Percentiles rank a stretch among this genome's conserved stretches.
phyloP scores from a whole-genome alignment of 495 filamentous ascomycete species.

The Clohesyomyces aquaticus region DNA sequence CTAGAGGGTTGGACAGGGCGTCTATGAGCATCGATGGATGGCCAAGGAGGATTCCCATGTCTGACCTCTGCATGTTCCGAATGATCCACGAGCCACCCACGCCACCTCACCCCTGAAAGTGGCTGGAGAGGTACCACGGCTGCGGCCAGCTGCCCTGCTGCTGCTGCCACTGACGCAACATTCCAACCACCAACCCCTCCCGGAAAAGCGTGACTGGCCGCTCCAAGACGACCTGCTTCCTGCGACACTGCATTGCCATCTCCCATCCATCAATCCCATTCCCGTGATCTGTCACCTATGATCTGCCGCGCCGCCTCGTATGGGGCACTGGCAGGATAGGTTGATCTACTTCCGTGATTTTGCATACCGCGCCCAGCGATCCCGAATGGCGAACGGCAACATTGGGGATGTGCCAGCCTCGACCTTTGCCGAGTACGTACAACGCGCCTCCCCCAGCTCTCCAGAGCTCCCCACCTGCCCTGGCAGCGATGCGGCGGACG shows the following conservation, averaged over 20 bases:
- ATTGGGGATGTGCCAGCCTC: conserved; percentile 49
- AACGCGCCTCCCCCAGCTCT: too few species aligned
- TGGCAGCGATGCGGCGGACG: background rate
- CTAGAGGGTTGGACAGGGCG: too few species aligned
- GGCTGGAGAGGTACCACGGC: too few species aligned
- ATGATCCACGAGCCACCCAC: too few species aligned
- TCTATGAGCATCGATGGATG: too few species aligned
- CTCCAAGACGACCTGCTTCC: background rate
- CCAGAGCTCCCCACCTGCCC: conserved; percentile 7
- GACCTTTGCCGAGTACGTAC: conserved; percentile 53
- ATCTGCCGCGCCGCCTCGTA: conserved; percentile 13
- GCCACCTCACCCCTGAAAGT: too few species aligned
- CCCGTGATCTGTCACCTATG: background rate
- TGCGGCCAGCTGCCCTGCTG: too few species aligned
- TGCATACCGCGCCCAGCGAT: conserved; percentile 46
- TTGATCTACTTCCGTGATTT: conserved; percentile 50
- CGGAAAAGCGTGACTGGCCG: background rate
- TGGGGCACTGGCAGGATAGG: conserved; percentile 39
- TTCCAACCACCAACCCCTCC: background rate
- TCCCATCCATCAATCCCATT: background rate
- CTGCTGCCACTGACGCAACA: background rate
- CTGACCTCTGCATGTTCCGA: too few species aligned
- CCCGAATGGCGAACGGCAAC: conserved; percentile 49
- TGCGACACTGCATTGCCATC: background rate
- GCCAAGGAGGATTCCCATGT: too few species aligned